phyloP scores from a whole-genome alignment of 208 protist species.

The Perkinsela sp. region DNA sequence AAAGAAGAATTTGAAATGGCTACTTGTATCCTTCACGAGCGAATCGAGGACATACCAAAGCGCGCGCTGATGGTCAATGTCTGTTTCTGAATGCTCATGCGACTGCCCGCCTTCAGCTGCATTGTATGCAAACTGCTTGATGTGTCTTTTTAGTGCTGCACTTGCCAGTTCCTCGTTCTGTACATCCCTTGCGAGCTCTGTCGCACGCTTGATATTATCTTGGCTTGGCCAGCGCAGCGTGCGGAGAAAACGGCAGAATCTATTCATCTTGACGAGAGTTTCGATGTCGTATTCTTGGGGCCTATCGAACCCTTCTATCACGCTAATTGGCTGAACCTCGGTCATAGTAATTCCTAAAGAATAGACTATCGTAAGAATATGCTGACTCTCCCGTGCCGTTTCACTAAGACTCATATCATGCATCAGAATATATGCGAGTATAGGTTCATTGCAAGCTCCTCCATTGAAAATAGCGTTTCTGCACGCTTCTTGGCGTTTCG shows the following conservation, averaged over 20 bases:
- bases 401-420: too few relatives aligned
- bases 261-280: not conserved
- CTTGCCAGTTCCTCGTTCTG: not conserved
- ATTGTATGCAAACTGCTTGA: not conserved
- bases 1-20: conserved; percentile 45
- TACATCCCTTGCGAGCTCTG: not conserved
- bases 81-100: not conserved
- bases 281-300: not conserved
- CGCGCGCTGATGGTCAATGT: conserved; percentile 19
- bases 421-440: too few relatives aligned
- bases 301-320: not conserved
- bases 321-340: too few relatives aligned
- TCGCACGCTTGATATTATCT: not conserved
- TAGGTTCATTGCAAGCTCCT: too few relatives aligned
- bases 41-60: conserved; percentile 67
- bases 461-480: not conserved
- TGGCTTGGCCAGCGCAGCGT: not conserved
- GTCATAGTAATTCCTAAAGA: too few relatives aligned
- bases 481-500: not conserved
- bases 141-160: not conserved
- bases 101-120: not conserved
- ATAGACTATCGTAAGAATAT: too few relatives aligned
- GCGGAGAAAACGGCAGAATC: not conserved
- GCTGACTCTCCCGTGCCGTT: too few relatives aligned
- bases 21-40: conserved; percentile 48